Evolutionary conservation across 1,284 basidiomycete species (phyloP).

Genomic region (Fistulina hepatica): DNA sequence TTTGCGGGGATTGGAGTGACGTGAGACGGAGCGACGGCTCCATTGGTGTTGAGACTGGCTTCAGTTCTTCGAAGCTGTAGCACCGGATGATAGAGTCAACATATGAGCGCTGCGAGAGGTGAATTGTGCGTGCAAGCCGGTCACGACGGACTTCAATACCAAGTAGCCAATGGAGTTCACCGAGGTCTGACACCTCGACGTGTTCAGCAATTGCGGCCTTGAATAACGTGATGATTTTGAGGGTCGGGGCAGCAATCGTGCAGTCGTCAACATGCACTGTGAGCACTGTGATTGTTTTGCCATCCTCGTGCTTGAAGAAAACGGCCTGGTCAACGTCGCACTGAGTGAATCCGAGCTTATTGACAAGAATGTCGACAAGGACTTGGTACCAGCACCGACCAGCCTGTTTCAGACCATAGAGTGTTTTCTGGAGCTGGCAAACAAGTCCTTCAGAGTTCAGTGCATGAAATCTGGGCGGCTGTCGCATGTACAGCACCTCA

Average conservation of each 20-base stretch:
- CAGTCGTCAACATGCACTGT: slow-evolving; percentile 14
- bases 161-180: slow-evolving; percentile 11
- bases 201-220: slow-evolving; percentile 3
- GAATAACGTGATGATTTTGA: too few species aligned
- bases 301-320: slow-evolving; percentile 2
- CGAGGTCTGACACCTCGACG: slow-evolving; percentile 15
- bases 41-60: slow-evolving; percentile 12
- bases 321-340: slow-evolving; percentile 8
- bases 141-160: slow-evolving; percentile 12
- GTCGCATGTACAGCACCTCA: slow-evolving; percentile 30
- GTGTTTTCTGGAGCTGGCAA: slow-evolving; percentile 7
- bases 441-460: slow-evolving; percentile 14
- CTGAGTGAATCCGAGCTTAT: slow-evolving; percentile 1
- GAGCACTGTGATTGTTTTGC: slow-evolving; percentile 6
- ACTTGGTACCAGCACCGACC: slow-evolving; percentile 7
- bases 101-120: slow-evolving; percentile 14
- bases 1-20: slow-evolving; percentile 3
- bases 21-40: slow-evolving; percentile 10
- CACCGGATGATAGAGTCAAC: slow-evolving; percentile 12
- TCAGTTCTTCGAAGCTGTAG: slow-evolving; percentile 12
- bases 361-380: slow-evolving; percentile 6
- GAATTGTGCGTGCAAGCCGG: slow-evolving; percentile 6
- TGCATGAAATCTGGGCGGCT: slow-evolving; percentile 16
- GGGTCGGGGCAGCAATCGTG: too few species aligned
- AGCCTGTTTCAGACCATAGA: slow-evolving; percentile 9